Percentiles rank a stretch among this genome's conserved stretches.
These are phyloP conservation scores for Euphorbia schlechtendalii DNA, from an alignment of 441 rosid species.

Conservation along the genomic window DNA sequence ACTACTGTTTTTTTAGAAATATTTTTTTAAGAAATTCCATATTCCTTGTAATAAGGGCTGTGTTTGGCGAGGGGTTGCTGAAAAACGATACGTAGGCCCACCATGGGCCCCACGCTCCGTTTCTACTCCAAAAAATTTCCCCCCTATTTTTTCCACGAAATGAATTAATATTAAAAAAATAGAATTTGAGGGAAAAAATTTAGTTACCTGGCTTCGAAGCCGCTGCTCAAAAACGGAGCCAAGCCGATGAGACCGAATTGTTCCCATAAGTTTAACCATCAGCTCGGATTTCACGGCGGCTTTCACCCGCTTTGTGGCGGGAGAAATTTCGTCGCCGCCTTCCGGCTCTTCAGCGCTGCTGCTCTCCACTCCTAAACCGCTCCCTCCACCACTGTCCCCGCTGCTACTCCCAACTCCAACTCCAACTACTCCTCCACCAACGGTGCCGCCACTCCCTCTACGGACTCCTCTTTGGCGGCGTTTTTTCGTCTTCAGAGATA, in stretches of 20 bases:
- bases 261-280: slow-evolving; percentile 26
- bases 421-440: slow-evolving; percentile 2
- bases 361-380: slow-evolving; percentile 12
- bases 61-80: neutral
- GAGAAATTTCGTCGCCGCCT: slow-evolving; percentile 39
- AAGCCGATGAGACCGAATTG: slow-evolving; percentile 40
- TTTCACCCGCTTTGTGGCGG: slow-evolving; percentile 31
- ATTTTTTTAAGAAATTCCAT: slow-evolving; percentile 3
- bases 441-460: neutral
- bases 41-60: neutral
- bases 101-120: neutral
- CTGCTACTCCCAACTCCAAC: slow-evolving; percentile 25
- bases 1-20: neutral
- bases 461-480: slow-evolving; percentile 19
- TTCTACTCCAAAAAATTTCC: neutral
- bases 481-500: slow-evolving; percentile 31
- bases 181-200: neutral
- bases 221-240: slow-evolving; percentile 43
- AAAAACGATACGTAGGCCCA: neutral
- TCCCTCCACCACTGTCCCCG: slow-evolving; percentile 19
- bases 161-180: neutral
- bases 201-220: slow-evolving; percentile 46
- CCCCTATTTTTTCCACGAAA: neutral
- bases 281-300: slow-evolving; percentile 39
- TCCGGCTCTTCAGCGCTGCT: slow-evolving; percentile 42